Evolutionary conservation across 2,329 filamentous ascomycete species (phyloP).

Genomic region (Aspergillus ibericus): DNA sequence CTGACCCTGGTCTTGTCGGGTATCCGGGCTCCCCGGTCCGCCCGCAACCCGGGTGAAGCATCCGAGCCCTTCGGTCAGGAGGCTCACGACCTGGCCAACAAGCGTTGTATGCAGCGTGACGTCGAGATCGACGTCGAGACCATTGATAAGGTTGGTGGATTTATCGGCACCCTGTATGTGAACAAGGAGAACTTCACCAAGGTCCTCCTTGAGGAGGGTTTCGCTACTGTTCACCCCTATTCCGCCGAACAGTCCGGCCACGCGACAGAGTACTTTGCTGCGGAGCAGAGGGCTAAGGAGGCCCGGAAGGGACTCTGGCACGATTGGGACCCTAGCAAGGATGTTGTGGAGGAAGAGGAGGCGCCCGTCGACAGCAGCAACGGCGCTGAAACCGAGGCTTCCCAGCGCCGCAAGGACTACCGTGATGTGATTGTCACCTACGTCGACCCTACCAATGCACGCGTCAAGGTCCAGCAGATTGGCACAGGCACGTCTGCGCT

Average conservation of each 20-base stretch:
- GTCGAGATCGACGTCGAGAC: slow-evolving; percentile 94
- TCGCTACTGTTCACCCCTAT: slow-evolving; percentile 89
- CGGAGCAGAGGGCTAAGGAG: slow-evolving; percentile 87
- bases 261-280: slow-evolving; percentile 79
- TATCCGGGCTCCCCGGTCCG: slow-evolving; percentile 85
- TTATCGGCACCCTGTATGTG: slow-evolving; percentile 91
- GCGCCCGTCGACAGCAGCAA: slow-evolving; percentile 50
- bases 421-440: slow-evolving; percentile 91
- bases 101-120: slow-evolving; percentile 87
- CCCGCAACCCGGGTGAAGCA: slow-evolving; percentile 74
- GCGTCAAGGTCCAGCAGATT: slow-evolving; percentile 87
- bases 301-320: slow-evolving; percentile 86
- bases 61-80: slow-evolving; percentile 95
- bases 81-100: slow-evolving; percentile 86
- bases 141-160: slow-evolving; percentile 93
- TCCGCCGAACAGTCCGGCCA: slow-evolving; percentile 95
- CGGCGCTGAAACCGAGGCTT: slow-evolving; percentile 55
- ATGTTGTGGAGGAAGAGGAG: slow-evolving; percentile 61
- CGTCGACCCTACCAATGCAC: slow-evolving; percentile 73
- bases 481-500: slow-evolving; percentile 82
- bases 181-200: slow-evolving; percentile 96
- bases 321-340: slow-evolving; percentile 88
- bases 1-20: slow-evolving; percentile 92
- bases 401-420: slow-evolving; percentile 79
- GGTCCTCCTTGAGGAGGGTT: slow-evolving; percentile 85